Evolutionary conservation across 106 monocot species (phyloP), one percentile per base, ranked within the genome.

Genomic region (Acanthochlamys bracteata): DNA sequence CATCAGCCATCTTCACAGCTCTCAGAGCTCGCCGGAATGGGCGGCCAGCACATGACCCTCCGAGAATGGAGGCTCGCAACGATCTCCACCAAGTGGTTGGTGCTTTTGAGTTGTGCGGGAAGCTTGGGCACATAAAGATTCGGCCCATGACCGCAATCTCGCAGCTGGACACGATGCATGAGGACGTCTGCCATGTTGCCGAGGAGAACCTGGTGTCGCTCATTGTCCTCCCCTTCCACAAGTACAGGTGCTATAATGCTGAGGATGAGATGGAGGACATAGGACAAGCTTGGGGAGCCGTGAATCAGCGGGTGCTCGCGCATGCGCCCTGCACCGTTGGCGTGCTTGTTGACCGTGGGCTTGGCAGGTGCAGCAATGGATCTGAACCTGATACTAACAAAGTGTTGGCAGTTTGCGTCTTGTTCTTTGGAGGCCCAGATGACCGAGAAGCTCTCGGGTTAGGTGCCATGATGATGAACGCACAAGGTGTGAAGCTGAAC

Each of bases 1-100:
- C 82, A 11, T 82, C 82, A 0, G 65, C 77, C 49, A 77, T 82
- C 33, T 58, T 33, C 11, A 70, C 73, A 70, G 82, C 73, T 13
- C 73, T 69, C n/a, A 57, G 52, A 7, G 73, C 76, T 6, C 70
- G 81, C 11, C 72, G 77, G 22, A 69, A 82, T 39, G 73, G 77
- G 11, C 33, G 72, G 41, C 70, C 82, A 16, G 67, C 68, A 55
- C 66, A 54, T 19, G 61, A 68, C 65, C 66, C 71, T 3, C 60
- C 65, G 8, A 64, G 53, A 39, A 53, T 43, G 63, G 70, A 60
- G n/a, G 62, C 42, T 24, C 26, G 59, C 22, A 53, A 43, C 47
- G 51, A 64, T 15, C 16, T 51, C 19, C 58, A 46, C 45, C 24
- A 11, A 15, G 69, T 46, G 23, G 11, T 61, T 3, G 59, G 20